Evolutionary conservation across 805 yeast genomes (phyloP).

Genomic region (Candida adriatica): DNA sequence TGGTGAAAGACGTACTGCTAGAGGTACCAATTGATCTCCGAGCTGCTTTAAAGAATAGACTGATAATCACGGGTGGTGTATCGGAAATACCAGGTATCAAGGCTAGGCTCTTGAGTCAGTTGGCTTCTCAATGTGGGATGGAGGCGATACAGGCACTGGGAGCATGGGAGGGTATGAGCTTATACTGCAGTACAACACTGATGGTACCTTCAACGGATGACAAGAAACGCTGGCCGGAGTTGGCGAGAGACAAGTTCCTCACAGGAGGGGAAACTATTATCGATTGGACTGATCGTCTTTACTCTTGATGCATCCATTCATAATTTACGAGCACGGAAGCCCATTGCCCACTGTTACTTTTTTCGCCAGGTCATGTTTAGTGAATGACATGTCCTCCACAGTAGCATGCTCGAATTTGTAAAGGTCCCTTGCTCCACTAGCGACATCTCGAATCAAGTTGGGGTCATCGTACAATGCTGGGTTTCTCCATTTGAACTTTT

Average conservation of each 20-base stretch:
- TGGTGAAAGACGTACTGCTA: slow-evolving; percentile 7
- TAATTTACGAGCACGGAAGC: no score
- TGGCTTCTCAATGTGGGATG: slow-evolving; percentile 2
- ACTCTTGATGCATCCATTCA: no score
- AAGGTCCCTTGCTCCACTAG: slow-evolving; percentile 5
- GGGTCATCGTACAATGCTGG: slow-evolving; percentile 22
- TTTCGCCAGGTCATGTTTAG: slow-evolving; percentile 4
- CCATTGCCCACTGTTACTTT: background rate
- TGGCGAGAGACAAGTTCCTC: slow-evolving; percentile 20
- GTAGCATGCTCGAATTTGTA: slow-evolving; percentile 29
- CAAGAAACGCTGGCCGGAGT: slow-evolving; percentile 9
- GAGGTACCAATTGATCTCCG: slow-evolving; percentile 16
- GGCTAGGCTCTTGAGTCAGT: slow-evolving; percentile 9
- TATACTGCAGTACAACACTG: slow-evolving; percentile 19
- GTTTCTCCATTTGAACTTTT: slow-evolving; percentile 29
- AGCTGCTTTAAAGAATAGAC: slow-evolving; percentile 4
- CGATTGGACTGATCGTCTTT: slow-evolving; percentile 20
- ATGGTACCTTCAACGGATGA: slow-evolving; percentile 9
- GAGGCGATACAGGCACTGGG: slow-evolving; percentile 15
- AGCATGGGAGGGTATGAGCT: slow-evolving; percentile 23
- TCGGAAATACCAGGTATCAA: slow-evolving; percentile 21
- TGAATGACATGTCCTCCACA: slow-evolving; percentile 12
- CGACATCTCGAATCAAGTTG: slow-evolving; percentile 9
- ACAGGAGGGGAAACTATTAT: slow-evolving; percentile 12
- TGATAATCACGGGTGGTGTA: slow-evolving; percentile 23